Evolutionary conservation across 169 alveolate genomes (phyloP).

Genomic region (Cyclospora cayetanensis): DNA sequence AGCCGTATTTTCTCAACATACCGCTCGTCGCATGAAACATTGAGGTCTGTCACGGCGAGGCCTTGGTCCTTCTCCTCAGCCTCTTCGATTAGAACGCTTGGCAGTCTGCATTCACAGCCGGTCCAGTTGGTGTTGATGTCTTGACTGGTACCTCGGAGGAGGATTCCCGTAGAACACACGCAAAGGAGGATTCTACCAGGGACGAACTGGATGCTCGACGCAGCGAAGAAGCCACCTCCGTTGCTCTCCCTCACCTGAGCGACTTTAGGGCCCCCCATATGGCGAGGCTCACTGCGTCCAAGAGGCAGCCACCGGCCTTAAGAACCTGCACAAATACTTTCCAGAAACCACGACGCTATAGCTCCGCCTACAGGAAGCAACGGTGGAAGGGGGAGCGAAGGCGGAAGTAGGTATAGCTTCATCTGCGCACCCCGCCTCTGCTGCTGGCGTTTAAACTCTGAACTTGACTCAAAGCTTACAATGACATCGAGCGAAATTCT

Average conservation of each 20-base stretch:
- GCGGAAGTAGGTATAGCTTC: too few relatives aligned
- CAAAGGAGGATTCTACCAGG: not conserved
- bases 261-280: conserved; percentile 50
- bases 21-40: conserved; percentile 56
- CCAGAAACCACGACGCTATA: not conserved
- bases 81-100: conserved; percentile 11
- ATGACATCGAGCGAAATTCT: conserved; percentile 17
- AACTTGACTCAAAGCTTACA: conserved; percentile 3
- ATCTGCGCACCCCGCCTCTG: too few relatives aligned
- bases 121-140: not conserved
- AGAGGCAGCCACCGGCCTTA: conserved; percentile 48
- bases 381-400: too few relatives aligned
- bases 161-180: not conserved
- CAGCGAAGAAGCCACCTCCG: too few relatives aligned
- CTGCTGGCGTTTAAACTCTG: too few relatives aligned
- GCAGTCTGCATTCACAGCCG: conserved; percentile 21
- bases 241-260: conserved; percentile 1
- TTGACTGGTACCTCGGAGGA: not conserved
- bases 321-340: not conserved
- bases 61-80: conserved; percentile 62
- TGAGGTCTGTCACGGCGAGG: conserved; percentile 27
- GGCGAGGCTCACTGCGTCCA: conserved; percentile 50
- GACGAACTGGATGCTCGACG: not conserved
- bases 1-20: too few relatives aligned
- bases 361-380: not conserved